Conservation (phyloP, 2,329 filamentous ascomycete genomes). For the Chaetomium strumarium region DNA sequence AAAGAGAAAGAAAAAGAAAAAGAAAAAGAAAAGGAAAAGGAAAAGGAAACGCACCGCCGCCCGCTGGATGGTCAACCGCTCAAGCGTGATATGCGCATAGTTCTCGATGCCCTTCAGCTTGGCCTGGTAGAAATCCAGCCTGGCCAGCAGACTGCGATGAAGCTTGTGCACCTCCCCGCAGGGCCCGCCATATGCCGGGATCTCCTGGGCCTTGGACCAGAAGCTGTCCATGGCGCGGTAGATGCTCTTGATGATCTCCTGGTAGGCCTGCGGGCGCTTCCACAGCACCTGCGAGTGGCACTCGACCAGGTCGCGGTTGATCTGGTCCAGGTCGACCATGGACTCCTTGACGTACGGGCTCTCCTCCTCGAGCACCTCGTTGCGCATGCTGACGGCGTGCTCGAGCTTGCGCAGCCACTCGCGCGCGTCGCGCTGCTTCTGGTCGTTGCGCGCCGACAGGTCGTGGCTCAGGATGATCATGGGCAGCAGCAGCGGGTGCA, state of each 20-base stretch:
- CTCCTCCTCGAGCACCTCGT: conserved; percentile 52
- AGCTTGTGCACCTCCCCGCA: conserved; percentile 37
- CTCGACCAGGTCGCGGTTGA: conserved; percentile 58
- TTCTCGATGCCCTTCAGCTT: conserved; percentile 58
- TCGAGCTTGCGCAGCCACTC: conserved; percentile 57
- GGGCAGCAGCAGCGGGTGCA: conserved; percentile 54
- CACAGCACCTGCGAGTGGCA: conserved; percentile 57
- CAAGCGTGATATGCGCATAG: conserved; percentile 57
- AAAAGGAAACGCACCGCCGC: conserved; percentile 44
- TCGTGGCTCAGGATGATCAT: conserved; percentile 55
- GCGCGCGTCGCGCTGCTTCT: conserved; percentile 56
- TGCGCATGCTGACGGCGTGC: conserved; percentile 54
- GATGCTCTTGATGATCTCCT: conserved; percentile 47
- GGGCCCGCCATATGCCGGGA: conserved; percentile 22
- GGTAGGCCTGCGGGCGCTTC: conserved; percentile 57
- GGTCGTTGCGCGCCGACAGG: conserved; percentile 49
- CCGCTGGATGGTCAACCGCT: conserved; percentile 55
- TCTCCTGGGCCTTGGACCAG: conserved; percentile 25
- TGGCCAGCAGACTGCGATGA: conserved; percentile 47
- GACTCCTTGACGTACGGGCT: conserved; percentile 44
- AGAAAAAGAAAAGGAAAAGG: neutral
- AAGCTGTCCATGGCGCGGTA: conserved; percentile 43
- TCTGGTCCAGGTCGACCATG: conserved; percentile 51
- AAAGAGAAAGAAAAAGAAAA: neutral
- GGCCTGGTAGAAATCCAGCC: conserved; percentile 54